Conservation (phyloP, 257 asterid species). For the Leonotis leonurus region DNA sequence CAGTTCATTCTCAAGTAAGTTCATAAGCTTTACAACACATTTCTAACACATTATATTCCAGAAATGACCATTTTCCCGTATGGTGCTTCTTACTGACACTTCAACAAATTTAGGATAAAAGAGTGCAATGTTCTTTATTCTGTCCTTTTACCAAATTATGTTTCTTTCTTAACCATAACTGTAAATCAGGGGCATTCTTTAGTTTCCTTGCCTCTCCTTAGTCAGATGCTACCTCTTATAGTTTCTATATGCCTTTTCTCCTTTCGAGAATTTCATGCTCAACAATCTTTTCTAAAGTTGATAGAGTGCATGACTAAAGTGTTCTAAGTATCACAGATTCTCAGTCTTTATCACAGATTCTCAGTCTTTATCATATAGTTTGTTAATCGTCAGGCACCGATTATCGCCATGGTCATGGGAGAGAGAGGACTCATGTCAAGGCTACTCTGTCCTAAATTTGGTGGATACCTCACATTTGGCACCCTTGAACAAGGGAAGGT, state of each 20-base stretch:
- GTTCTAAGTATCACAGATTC: conserved; percentile 5
- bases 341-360: conserved; percentile 6
- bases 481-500: conserved; percentile 75
- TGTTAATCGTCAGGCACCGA: conserved; percentile 61
- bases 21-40: background rate
- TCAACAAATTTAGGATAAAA: too few relatives aligned
- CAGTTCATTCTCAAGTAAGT: conserved; percentile 93
- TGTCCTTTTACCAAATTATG: background rate
- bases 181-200: background rate
- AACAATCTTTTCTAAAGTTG: background rate
- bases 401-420: conserved; percentile 97
- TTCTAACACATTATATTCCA: too few relatives aligned
- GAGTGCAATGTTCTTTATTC: background rate
- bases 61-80: background rate
- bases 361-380: conserved; percentile 5
- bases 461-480: conserved; percentile 95
- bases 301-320: background rate
- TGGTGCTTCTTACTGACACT: too few relatives aligned
- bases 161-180: background rate
- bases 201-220: background rate
- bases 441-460: conserved; percentile 83
- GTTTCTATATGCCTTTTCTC: background rate
- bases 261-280: background rate
- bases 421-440: conserved; percentile 93
- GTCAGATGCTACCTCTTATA: background rate